phyloP scores from a whole-genome alignment of 1,284 basidiomycete species.

The Puccinia horiana region DNA sequence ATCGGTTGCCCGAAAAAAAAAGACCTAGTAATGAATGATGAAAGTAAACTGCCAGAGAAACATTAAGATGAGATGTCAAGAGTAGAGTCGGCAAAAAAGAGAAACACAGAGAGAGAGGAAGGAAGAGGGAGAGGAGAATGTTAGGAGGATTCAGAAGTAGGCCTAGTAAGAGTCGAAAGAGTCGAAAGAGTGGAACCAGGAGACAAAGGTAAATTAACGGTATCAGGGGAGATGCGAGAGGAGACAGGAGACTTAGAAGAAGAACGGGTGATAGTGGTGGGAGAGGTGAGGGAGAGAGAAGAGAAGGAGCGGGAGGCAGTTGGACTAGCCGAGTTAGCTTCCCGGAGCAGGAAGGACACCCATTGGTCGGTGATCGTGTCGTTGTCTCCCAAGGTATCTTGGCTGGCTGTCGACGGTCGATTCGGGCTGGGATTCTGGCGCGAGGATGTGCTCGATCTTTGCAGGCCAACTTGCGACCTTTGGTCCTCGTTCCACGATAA shows the following conservation, averaged over 20 bases:
- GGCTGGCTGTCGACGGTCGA: not conserved
- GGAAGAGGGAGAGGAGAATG: not conserved
- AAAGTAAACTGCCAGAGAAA: too few relatives aligned
- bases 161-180: slow-evolving; percentile 38
- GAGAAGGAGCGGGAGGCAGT: slow-evolving; percentile 10
- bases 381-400: slow-evolving; percentile 43
- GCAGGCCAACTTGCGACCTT: slow-evolving; percentile 84
- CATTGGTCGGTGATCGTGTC: slow-evolving; percentile 50
- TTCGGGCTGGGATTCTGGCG: not conserved
- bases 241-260: not conserved
- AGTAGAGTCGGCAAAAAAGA: too few relatives aligned
- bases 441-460: slow-evolving; percentile 62
- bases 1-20: too few relatives aligned
- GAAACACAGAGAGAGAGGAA: not conserved
- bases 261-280: not conserved
- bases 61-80: too few relatives aligned
- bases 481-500: slow-evolving; percentile 87
- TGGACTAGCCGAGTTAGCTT: slow-evolving; percentile 31
- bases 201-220: slow-evolving; percentile 22
- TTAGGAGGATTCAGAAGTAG: slow-evolving; percentile 31
- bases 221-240: slow-evolving; percentile 3
- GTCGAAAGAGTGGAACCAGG: slow-evolving; percentile 47
- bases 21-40: too few relatives aligned
- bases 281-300: slow-evolving; percentile 1
- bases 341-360: slow-evolving; percentile 49